A percentile compares a stretch with the other conserved stretches of the same genome.
phyloP scores from a whole-genome alignment of 192 early-diverging fungal genomes.

The Linnemannia zychae region DNA sequence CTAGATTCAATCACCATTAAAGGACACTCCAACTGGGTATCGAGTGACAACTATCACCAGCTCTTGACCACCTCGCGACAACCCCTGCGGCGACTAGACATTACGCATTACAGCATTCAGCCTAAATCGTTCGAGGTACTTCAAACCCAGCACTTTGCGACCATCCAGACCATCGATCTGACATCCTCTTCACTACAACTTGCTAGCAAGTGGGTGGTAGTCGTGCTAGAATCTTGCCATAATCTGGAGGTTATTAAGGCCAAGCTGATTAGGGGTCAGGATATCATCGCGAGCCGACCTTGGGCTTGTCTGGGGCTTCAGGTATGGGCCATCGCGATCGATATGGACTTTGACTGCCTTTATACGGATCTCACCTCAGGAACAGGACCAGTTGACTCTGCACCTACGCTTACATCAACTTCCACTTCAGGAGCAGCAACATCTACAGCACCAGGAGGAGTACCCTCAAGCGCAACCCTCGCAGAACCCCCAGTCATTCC shows the following conservation, averaged over 20 bases:
- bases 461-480: not conserved
- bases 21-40: not conserved
- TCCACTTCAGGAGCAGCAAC: too few relatives aligned
- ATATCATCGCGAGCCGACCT: slow-evolving; percentile 2
- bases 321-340: slow-evolving; percentile 10
- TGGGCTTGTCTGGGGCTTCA: slow-evolving; percentile 17
- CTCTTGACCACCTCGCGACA: not conserved
- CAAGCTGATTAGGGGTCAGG: not conserved
- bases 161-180: not conserved
- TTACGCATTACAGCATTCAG: not conserved
- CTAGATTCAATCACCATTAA: not conserved
- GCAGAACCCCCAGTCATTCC: not conserved
- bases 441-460: not conserved
- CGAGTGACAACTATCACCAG: not conserved
- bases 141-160: slow-evolving; percentile 8
- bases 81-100: slow-evolving; percentile 4
- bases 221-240: slow-evolving; percentile 3
- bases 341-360: slow-evolving; percentile 13
- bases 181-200: not conserved
- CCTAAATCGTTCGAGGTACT: not conserved
- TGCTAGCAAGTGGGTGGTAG: slow-evolving; percentile 1
- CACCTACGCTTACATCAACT: too few relatives aligned
- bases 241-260: not conserved
- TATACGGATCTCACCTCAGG: not conserved
- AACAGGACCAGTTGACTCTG: not conserved